Base-by-base conservation (phyloP, 768 basidiomycete species). In the Peribolospora baueri region DNA sequence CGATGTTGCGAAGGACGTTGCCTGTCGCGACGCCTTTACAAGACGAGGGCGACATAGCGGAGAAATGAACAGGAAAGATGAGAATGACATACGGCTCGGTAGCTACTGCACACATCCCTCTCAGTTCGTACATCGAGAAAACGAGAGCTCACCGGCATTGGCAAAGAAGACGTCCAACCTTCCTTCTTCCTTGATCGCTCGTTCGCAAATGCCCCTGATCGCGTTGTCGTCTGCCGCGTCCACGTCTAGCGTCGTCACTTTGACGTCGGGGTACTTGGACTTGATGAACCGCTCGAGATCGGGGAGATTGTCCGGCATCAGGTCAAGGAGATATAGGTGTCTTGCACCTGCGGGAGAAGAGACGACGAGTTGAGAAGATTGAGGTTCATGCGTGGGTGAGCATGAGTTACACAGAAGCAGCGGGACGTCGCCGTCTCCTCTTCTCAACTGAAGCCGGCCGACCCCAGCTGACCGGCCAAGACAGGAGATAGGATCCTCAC, bases 121-220 rank as follows among this genome's bases (percentile, higher is more conserved):
- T 25, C 25, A 25, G 25, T 5, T 45, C 49, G 11, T 57, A 50
- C 41, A 50, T 13, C 3, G n/a, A 6, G 7, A 43, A 37, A 7
- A 52, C 2, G 55, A 56, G 10, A 56, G 46, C 8, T 45, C 58
- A 6, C 59, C 61, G 1, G 61, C 88, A 65, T 95, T 93, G 42
- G 90, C 90, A 65, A 88, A 95, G 73, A 93, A 93, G 59, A 90
- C 79, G 61, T 95, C 90, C 9, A 95, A 72, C 57, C 77, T 74
- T 7, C 87, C 86, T 64, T 90, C 80, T 57, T 93, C 86, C 47
- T 74, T 68, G 41, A 86, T 62, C 3, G 82, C 84, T 56, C 71
- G 77, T 55, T 79, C 69, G 65, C 87, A 86, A 1, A 87, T 65
- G 5, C 67, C 68, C 25, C 75, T 71, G 55, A 93, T 79, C 7